Evolutionary conservation across 139 green algal genomes (phyloP), one percentile per base, ranked within the genome.

Genomic region (Coelastrella sp.): DNA sequence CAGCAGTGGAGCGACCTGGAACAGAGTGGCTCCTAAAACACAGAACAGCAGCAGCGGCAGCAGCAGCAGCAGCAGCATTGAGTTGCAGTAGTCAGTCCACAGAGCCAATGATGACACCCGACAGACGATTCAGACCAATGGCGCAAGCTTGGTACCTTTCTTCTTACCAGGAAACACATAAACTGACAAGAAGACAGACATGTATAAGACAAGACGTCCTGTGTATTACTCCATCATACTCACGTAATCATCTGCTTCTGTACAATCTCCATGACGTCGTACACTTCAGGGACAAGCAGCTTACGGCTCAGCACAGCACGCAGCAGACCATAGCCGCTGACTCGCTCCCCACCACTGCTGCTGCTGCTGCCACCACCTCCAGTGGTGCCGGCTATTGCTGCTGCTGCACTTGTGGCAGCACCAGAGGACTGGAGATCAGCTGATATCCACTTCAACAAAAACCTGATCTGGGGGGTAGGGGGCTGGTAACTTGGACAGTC

Each of bases 201-300:
- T n/a, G n/a, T n/a, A n/a, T n/a, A n/a, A n/a, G n/a, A n/a, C n/a
- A n/a, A n/a, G n/a, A n/a, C n/a, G n/a, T n/a, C n/a, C n/a, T n/a
- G n/a, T n/a, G n/a, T n/a, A n/a, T n/a, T n/a, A n/a, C n/a, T 66
- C 15, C 1, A 1, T 30, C 27, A 40, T 40, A 43, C 87, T 88
- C 69, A 90, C 88, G 75, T 89, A 50, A 93, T 86, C 85, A 93
- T 90, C 34, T 91, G 51, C 83, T 89, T 79, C 87, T 95, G 89
- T 43, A 99, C 92, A 11, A 89, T 79, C 35, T 89, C 81, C 95
- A 99, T 98, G 3, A 96, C 72, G 87, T 99, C 96, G 81, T 98
- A 99, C 72, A 98, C 91, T 88, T 98, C 94, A 0, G 95, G 94
- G 74, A 98, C 83, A 81, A 99, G 88, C 77, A 98, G 86, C 62